Evolutionary conservation across 768 basidiomycete species (phyloP).

Genomic region (Boletellus emodensis): DNA sequence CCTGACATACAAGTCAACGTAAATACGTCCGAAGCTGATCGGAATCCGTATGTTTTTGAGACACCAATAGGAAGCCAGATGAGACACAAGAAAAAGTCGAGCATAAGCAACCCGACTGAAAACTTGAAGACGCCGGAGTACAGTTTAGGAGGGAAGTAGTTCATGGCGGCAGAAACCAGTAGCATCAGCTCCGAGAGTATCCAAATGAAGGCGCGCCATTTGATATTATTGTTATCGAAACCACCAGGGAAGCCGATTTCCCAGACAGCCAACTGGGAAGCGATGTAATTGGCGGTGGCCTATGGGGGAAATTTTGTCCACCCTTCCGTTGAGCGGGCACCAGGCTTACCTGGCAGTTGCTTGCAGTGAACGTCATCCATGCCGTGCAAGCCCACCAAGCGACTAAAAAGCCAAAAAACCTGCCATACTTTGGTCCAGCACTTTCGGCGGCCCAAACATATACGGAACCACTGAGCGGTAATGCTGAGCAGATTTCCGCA

Average conservation of each 20-base stretch:
- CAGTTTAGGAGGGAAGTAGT: slow-evolving; percentile 73
- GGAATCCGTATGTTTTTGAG: slow-evolving; percentile 84
- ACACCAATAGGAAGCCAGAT: slow-evolving; percentile 95
- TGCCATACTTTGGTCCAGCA: slow-evolving; percentile 80
- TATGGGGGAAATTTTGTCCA: slow-evolving; percentile 27
- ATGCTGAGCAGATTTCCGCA: slow-evolving; percentile 87
- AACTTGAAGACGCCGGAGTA: slow-evolving; percentile 79
- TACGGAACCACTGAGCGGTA: slow-evolving; percentile 86
- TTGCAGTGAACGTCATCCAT: slow-evolving; percentile 94
- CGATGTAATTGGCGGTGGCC: slow-evolving; percentile 87
- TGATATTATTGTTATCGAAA: slow-evolving; percentile 60
- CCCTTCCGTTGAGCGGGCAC: not conserved
- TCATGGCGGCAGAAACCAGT: slow-evolving; percentile 70
- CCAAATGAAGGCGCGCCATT: slow-evolving; percentile 87
- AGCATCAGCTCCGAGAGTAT: slow-evolving; percentile 71
- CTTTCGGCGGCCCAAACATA: slow-evolving; percentile 95
- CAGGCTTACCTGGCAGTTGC: slow-evolving; percentile 72
- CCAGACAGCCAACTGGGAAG: slow-evolving; percentile 80
- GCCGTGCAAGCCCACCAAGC: slow-evolving; percentile 94
- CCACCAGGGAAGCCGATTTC: slow-evolving; percentile 83
- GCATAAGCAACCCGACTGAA: slow-evolving; percentile 67
- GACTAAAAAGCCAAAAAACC: slow-evolving; percentile 85
- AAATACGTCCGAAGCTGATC: slow-evolving; percentile 79
- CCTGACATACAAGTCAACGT: slow-evolving; percentile 65
- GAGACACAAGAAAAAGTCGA: slow-evolving; percentile 84